phyloP scores from a whole-genome alignment of 148 eudicot species.

The Euryodendron excelsum region DNA sequence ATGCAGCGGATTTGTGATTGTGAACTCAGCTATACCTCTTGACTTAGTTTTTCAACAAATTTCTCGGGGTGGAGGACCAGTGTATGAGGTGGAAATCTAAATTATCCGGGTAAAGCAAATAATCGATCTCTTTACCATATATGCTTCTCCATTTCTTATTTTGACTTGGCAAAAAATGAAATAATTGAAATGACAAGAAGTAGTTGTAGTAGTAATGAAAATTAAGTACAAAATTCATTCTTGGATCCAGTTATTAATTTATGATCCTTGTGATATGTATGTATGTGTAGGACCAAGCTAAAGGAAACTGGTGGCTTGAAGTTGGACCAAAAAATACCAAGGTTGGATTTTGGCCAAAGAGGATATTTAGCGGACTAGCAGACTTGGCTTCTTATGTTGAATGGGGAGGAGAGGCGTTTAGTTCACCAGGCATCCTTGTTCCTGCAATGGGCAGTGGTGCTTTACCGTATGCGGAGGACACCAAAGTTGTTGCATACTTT shows the following conservation, averaged over 20 bases:
- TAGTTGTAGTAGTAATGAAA: too few relatives aligned
- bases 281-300: too few relatives aligned
- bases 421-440: background rate
- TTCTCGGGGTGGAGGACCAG: background rate
- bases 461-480: accelerated
- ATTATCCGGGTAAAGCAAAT: background rate
- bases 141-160: background rate
- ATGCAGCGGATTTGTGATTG: background rate
- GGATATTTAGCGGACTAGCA: background rate
- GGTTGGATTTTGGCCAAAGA: background rate
- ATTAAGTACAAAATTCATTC: too few relatives aligned
- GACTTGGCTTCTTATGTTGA: background rate
- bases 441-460: background rate
- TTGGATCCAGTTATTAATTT: too few relatives aligned
- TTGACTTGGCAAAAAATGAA: background rate
- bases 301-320: background rate
- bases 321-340: too few relatives aligned
- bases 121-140: background rate
- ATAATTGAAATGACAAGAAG: too few relatives aligned
- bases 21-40: background rate
- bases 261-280: too few relatives aligned
- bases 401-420: background rate
- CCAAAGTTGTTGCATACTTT: background rate
- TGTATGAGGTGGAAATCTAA: background rate
- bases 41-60: background rate